These are phyloP conservation scores for Annulohypoxylon nitens DNA, from an alignment of 495 filamentous ascomycete genomes.

Conservation along the genomic window DNA sequence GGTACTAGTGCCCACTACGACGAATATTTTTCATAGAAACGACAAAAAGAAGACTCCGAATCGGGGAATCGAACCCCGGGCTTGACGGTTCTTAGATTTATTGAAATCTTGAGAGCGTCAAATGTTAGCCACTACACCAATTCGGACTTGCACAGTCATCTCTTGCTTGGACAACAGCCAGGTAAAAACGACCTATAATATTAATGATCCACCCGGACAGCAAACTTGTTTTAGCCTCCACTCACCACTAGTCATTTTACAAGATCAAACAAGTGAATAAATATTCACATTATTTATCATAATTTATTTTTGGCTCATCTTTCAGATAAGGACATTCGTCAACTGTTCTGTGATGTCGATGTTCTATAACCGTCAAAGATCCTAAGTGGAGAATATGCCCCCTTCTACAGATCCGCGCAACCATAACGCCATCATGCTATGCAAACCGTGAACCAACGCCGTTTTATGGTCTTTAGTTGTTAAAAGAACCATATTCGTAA, in stretches of 20 bases:
- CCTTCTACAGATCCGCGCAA: slow-evolving; percentile 17
- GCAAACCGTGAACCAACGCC: slow-evolving; percentile 38
- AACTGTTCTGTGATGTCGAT: not conserved
- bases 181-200: not conserved
- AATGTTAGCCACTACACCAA: slow-evolving; percentile 56
- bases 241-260: not conserved
- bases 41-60: slow-evolving; percentile 48
- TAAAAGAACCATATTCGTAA: not conserved
- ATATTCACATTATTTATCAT: slow-evolving; percentile 17
- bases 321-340: not conserved
- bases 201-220: not conserved
- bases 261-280: not conserved
- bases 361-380: slow-evolving; percentile 22
- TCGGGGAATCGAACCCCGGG: slow-evolving; percentile 58
- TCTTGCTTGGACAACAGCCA: too few relatives aligned
- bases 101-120: slow-evolving; percentile 50
- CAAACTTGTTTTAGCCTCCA: not conserved
- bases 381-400: slow-evolving; percentile 43
- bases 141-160: slow-evolving; percentile 37
- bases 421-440: slow-evolving; percentile 42
- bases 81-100: slow-evolving; percentile 44
- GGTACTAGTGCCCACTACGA: not conserved
- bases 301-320: not conserved
- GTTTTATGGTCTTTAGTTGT: not conserved
- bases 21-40: not conserved